A percentile compares a stretch with the other conserved stretches of the same genome.
phyloP scores from a whole-genome alignment of 805 yeast genomes.

The Wickerhamomyces kurtzmanii region DNA sequence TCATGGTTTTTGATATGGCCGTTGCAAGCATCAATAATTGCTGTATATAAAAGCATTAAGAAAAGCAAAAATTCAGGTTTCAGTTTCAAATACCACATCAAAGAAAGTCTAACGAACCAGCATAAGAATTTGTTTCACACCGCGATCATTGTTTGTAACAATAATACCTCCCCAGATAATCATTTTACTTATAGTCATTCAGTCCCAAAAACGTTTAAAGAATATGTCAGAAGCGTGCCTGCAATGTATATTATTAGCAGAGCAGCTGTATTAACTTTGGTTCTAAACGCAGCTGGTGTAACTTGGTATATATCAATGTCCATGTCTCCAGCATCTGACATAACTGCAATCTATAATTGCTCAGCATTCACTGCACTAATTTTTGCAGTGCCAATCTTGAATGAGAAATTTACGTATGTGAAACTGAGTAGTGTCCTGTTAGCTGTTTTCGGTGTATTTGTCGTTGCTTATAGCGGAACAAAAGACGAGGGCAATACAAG shows the following conservation, averaged over 20 bases:
- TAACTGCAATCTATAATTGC: slow-evolving; percentile 86
- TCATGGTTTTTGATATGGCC: slow-evolving; percentile 74
- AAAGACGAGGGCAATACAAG: slow-evolving; percentile 8
- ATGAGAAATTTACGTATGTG: slow-evolving; percentile 52
- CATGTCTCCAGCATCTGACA: slow-evolving; percentile 72
- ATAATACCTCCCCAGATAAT: slow-evolving; percentile 1
- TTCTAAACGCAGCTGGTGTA: slow-evolving; percentile 66
- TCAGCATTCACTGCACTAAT: slow-evolving; percentile 84
- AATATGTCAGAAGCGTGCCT: slow-evolving; percentile 6
- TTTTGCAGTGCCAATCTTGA: slow-evolving; percentile 67
- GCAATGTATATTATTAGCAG: slow-evolving; percentile 31
- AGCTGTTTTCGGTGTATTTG: slow-evolving; percentile 67
- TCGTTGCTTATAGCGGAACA: slow-evolving; percentile 62
- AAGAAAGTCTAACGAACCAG: slow-evolving; percentile 29
- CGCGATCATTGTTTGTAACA: slow-evolving; percentile 6
- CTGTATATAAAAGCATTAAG: slow-evolving; percentile 30
- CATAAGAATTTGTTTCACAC: slow-evolving; percentile 31
- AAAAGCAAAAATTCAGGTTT: slow-evolving; percentile 13
- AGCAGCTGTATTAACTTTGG: slow-evolving; percentile 35
- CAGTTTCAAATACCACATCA: slow-evolving; percentile 14
- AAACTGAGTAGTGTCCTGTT: slow-evolving; percentile 60
- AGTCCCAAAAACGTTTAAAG: slow-evolving; percentile 6
- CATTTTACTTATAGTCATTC: slow-evolving; percentile 7
- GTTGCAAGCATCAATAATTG: slow-evolving; percentile 42
- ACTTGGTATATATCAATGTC: slow-evolving; percentile 85